phyloP scores from a whole-genome alignment of 176 grass and related monocot species.

The Oryza meridionalis region DNA sequence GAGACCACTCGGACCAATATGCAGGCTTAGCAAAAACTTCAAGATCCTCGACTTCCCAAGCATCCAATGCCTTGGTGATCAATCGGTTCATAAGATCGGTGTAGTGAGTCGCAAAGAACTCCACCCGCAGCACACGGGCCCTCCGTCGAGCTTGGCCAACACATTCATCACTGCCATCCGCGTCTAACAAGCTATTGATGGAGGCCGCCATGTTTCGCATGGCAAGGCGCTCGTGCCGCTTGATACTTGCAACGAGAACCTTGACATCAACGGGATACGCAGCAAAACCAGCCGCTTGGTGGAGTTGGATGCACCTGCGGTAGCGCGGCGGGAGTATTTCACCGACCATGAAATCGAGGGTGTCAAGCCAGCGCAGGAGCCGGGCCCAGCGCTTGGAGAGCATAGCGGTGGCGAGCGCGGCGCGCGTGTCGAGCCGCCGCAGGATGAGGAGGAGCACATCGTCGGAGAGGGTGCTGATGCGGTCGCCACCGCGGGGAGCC shows the following conservation, averaged over 20 bases:
- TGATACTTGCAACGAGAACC: background rate
- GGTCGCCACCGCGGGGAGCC: background rate
- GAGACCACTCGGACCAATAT: no score
- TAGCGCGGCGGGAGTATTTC: slow-evolving; percentile 17
- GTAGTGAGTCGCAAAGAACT: background rate
- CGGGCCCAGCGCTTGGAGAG: slow-evolving; percentile 29
- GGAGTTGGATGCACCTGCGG: background rate
- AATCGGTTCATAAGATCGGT: background rate
- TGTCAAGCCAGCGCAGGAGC: background rate
- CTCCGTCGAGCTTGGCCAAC: background rate
- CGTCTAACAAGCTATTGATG: background rate
- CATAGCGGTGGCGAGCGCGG: background rate
- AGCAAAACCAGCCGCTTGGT: background rate
- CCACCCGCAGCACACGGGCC: background rate
- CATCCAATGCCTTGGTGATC: slow-evolving; percentile 9
- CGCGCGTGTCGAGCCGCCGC: background rate
- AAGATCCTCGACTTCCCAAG: slow-evolving; percentile 17
- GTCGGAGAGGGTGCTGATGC: background rate
- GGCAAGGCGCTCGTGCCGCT: slow-evolving; percentile 8
- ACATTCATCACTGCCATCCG: background rate
- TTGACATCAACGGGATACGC: no score
- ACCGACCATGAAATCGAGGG: slow-evolving; percentile 13
- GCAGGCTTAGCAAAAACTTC: slow-evolving; percentile 12
- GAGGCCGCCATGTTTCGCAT: slow-evolving; percentile 14
- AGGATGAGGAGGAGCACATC: background rate